Conservation (phyloP, 495 filamentous ascomycete species). For the Podospora comata region DNA sequence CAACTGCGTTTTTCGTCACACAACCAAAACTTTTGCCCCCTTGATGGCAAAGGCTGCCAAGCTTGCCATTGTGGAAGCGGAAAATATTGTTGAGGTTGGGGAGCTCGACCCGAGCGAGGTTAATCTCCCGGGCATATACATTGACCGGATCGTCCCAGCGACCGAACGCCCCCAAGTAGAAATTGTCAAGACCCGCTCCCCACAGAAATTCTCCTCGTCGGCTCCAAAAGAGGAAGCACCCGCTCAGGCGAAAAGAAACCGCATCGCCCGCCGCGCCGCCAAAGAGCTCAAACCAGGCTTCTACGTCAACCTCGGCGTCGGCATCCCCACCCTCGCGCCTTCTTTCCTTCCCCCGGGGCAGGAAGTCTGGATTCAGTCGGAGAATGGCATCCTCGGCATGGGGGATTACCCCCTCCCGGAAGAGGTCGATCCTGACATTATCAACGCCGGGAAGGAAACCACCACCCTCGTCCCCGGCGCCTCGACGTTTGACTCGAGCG, state of each 20-base stretch:
- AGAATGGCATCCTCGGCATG: slow-evolving; percentile 62
- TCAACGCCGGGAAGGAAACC: slow-evolving; percentile 63
- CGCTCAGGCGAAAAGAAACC: slow-evolving; percentile 45
- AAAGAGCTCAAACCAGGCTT: slow-evolving; percentile 62
- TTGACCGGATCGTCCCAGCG: slow-evolving; percentile 60
- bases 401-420: slow-evolving; percentile 55
- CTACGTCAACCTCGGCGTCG: slow-evolving; percentile 66
- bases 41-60: slow-evolving; percentile 63
- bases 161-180: slow-evolving; percentile 55
- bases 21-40: slow-evolving; percentile 56
- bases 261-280: slow-evolving; percentile 58
- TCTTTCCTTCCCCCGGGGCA: slow-evolving; percentile 49
- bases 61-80: slow-evolving; percentile 64
- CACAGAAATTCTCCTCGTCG: slow-evolving; percentile 22
- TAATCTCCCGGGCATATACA: slow-evolving; percentile 61
- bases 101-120: slow-evolving; percentile 56
- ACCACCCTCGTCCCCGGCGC: slow-evolving; percentile 57
- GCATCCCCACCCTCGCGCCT: slow-evolving; percentile 61
- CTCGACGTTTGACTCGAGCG: slow-evolving; percentile 55
- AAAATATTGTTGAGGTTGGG: slow-evolving; percentile 61
- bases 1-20: slow-evolving; percentile 63
- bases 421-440: slow-evolving; percentile 40
- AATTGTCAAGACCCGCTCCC: slow-evolving; percentile 47
- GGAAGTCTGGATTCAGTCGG: slow-evolving; percentile 57
- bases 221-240: slow-evolving; percentile 24